These are phyloP conservation scores for Stereocaulon alpinum DNA, from an alignment of 495 filamentous ascomycete genomes.

Conservation along the genomic window DNA sequence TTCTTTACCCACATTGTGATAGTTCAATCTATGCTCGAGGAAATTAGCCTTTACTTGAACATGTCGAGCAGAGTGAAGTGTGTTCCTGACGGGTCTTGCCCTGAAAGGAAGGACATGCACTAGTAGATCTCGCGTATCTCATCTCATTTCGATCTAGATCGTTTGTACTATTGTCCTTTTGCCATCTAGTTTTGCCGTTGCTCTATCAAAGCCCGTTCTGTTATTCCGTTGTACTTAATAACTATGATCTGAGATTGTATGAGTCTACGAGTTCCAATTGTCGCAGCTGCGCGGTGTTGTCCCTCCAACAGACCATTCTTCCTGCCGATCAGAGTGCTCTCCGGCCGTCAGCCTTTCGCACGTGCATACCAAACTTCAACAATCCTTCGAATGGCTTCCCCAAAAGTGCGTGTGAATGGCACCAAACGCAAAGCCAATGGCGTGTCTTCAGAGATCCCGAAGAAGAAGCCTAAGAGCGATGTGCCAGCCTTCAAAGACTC, in stretches of 20 bases:
- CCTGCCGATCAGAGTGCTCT: neutral
- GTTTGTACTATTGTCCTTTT: neutral
- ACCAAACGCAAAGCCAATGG: slow-evolving; percentile 19
- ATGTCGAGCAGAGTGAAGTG: too few species aligned
- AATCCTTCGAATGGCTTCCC: slow-evolving; percentile 7
- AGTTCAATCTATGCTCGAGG: too few species aligned
- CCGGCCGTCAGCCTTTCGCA: neutral
- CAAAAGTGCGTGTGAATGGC: neutral
- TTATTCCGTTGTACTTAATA: neutral
- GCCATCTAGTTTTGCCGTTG: neutral
- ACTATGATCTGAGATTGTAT: neutral
- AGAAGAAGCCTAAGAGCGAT: slow-evolving; percentile 19
- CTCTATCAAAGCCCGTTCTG: neutral
- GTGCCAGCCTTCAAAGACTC: slow-evolving; percentile 15
- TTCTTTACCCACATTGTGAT: too few species aligned
- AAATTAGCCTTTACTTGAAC: too few species aligned
- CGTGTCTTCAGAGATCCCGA: neutral
- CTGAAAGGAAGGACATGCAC: too few species aligned
- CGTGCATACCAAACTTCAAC: neutral
- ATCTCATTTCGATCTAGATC: neutral
- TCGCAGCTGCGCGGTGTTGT: neutral
- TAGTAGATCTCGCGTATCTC: too few species aligned
- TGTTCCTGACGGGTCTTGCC: too few species aligned
- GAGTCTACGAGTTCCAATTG: neutral
- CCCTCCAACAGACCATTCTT: neutral